These are phyloP conservation scores for Lycium barbarum DNA, from an alignment of 257 asterid genomes.

Conservation along the genomic window DNA sequence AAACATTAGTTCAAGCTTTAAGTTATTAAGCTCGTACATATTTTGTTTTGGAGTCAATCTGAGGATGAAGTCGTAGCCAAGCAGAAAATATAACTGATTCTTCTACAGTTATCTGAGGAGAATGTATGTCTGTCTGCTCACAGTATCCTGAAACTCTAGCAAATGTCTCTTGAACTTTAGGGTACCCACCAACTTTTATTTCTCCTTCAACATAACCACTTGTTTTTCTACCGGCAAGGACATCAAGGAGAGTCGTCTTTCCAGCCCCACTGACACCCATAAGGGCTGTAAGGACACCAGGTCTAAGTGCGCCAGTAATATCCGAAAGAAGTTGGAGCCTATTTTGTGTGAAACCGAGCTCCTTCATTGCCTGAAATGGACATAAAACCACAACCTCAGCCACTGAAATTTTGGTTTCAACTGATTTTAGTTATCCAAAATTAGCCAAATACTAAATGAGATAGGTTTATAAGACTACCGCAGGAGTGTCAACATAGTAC, in stretches of 20 bases:
- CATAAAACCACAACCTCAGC: neutral
- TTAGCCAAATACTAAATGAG: constrained; percentile 4
- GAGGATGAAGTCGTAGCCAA: constrained; percentile 63
- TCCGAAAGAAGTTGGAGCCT: constrained; percentile 57
- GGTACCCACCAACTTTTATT: constrained; percentile 61
- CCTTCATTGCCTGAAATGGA: constrained; percentile 58
- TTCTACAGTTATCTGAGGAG: constrained; percentile 63
- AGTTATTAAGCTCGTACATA: constrained; percentile 37
- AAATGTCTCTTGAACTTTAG: constrained; percentile 62
- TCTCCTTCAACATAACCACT: constrained; percentile 60
- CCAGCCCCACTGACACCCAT: constrained; percentile 77
- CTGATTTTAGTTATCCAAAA: neutral
- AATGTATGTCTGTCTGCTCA: constrained; percentile 62
- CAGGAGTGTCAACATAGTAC: constrained; percentile 57
- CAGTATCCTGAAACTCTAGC: constrained; percentile 65
- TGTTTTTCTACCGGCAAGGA: constrained; percentile 67
- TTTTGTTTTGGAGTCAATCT: constrained; percentile 50
- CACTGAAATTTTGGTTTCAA: neutral
- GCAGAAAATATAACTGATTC: constrained; percentile 66
- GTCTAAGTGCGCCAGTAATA: constrained; percentile 59
- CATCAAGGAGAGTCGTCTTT: constrained; percentile 71
- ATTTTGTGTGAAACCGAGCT: constrained; percentile 55
- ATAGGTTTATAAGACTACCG: constrained; percentile 43
- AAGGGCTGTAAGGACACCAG: constrained; percentile 70
- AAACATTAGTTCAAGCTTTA: constrained; percentile 15